Percentiles rank a stretch among this genome's conserved stretches.
These are phyloP conservation scores for Colletotrichum euphorbiae DNA, from an alignment of 2,329 filamentous ascomycete genomes.

Conservation along the genomic window DNA sequence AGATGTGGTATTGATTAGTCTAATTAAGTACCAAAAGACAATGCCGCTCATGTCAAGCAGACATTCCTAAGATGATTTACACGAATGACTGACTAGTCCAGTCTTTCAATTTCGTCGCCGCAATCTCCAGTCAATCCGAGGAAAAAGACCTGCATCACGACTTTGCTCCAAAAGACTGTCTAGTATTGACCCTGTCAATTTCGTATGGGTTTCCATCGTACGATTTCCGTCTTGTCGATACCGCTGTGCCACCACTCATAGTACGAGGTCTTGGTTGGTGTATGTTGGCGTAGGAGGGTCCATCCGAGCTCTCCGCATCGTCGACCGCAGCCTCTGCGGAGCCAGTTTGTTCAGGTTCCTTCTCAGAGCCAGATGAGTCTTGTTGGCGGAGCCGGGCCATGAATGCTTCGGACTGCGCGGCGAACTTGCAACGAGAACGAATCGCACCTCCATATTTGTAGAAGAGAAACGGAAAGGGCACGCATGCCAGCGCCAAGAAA, in stretches of 20 bases:
- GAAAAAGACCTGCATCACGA: too few relatives aligned
- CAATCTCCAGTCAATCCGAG: too few relatives aligned
- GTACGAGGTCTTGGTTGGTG: background rate
- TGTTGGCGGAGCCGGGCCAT: conserved; percentile 57
- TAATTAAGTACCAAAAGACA: too few relatives aligned
- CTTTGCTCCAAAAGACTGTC: background rate
- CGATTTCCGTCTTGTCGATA: conserved; percentile 7
- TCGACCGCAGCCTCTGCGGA: background rate
- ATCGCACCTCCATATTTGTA: conserved; percentile 74
- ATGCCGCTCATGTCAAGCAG: too few relatives aligned
- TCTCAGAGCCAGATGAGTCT: conserved; percentile 8
- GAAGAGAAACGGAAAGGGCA: conserved; percentile 81
- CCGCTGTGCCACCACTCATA: conserved; percentile 1
- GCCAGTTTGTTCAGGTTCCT: conserved; percentile 39
- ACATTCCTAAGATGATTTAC: too few relatives aligned
- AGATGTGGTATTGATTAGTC: too few relatives aligned
- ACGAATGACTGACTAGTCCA: too few relatives aligned
- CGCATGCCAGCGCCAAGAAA: conserved; percentile 77
- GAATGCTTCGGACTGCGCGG: conserved; percentile 69
- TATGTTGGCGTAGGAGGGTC: background rate
- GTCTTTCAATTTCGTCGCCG: too few relatives aligned
- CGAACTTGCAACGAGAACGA: conserved; percentile 65
- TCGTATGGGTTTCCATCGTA: conserved; percentile 14
- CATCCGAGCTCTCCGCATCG: background rate
- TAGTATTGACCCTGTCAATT: conserved; percentile 9